These are phyloP conservation scores for Geum urbanum DNA, from an alignment of 306 rosid genomes.

Conservation along the genomic window DNA sequence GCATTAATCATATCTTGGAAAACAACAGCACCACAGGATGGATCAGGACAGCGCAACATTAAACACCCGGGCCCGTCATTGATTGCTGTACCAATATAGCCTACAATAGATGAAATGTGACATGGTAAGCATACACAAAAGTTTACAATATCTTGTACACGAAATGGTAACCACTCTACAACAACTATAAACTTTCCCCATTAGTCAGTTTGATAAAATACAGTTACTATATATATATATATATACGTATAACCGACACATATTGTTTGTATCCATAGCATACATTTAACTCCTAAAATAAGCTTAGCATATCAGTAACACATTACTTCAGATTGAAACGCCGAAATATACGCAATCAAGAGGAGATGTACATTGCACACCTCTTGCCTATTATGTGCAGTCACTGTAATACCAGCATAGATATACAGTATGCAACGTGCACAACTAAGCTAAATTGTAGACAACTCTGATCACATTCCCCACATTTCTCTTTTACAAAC, in stretches of 20 bases:
- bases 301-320: not conserved
- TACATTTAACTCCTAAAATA: not conserved
- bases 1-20: constrained; percentile 69
- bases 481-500: not conserved
- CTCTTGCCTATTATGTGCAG: not conserved
- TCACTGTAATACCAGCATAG: not conserved
- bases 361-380: not conserved
- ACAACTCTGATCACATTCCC: not conserved
- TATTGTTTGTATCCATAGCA: not conserved
- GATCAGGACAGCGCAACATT: constrained; percentile 89
- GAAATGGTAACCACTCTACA: not conserved
- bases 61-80: constrained; percentile 94
- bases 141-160: not conserved
- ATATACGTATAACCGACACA: not conserved
- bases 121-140: not conserved
- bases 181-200: not conserved
- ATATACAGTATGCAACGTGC: not conserved
- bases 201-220: not conserved
- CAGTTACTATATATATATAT: not conserved
- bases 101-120: constrained; percentile 21
- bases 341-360: not conserved
- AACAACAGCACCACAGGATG: constrained; percentile 76
- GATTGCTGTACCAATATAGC: constrained; percentile 76
- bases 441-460: not conserved
- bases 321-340: not conserved